These are phyloP conservation scores for Pittosporum tobira DNA, from an alignment of 129 eudicot species.

Conservation along the genomic window DNA sequence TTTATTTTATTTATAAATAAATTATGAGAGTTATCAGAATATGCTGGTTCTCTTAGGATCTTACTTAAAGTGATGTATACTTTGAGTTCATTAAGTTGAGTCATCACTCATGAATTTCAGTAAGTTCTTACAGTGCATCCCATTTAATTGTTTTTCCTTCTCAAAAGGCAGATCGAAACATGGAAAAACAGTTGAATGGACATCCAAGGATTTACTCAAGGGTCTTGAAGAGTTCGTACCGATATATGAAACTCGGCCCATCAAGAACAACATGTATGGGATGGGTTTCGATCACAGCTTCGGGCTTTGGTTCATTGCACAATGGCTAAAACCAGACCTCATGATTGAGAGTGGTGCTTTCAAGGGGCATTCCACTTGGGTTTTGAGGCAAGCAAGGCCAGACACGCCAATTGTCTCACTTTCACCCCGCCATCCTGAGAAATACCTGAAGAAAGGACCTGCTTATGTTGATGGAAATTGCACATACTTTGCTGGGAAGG, in stretches of 20 bases:
- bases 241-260: slow-evolving; percentile 84
- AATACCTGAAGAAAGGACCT: slow-evolving; percentile 85
- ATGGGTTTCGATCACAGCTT: slow-evolving; percentile 99
- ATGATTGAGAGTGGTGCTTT: slow-evolving; percentile 99
- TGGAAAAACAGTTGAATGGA: slow-evolving; percentile 87
- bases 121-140: slow-evolving; percentile 19
- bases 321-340: slow-evolving; percentile 85
- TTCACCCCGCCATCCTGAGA: slow-evolving; percentile 96
- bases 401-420: slow-evolving; percentile 72
- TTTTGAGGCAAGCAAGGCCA: slow-evolving; percentile 94
- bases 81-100: not conserved
- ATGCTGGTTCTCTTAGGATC: not conserved
- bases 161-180: slow-evolving; percentile 99
- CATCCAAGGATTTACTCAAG: slow-evolving; percentile 74
- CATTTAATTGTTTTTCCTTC: slow-evolving; percentile 46
- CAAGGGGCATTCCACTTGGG: slow-evolving; percentile 99
- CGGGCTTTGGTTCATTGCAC: slow-evolving; percentile 95
- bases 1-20: too few species aligned
- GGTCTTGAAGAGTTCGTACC: slow-evolving; percentile 88
- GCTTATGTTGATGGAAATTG: slow-evolving; percentile 95
- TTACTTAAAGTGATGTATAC: not conserved
- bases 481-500: slow-evolving; percentile 98
- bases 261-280: slow-evolving; percentile 89
- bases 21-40: not conserved
- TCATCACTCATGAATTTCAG: slow-evolving; percentile 6